phyloP scores from a whole-genome alignment of 441 rosid genomes.

The Raphanus hybrid region DNA sequence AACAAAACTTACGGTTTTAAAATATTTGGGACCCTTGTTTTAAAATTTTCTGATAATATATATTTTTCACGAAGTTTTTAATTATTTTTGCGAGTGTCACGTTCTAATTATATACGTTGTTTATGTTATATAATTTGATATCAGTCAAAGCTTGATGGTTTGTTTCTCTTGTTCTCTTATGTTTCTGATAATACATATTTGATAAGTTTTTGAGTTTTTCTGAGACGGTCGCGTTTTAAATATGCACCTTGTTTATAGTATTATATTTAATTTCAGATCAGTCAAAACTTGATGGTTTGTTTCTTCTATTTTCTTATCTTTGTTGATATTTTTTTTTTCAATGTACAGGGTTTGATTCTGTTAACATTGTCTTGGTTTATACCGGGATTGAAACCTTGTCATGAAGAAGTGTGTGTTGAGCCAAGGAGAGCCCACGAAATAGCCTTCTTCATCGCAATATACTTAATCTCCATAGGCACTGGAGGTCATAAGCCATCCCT shows the following conservation, averaged over 20 bases:
- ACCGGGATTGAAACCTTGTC: conserved; percentile 75
- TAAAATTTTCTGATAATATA: neutral
- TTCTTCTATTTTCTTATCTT: neutral
- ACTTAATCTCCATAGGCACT: conserved; percentile 83
- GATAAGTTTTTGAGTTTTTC: too few species aligned
- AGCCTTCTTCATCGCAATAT: conserved; percentile 74
- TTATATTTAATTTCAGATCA: neutral
- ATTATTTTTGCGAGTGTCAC: neutral
- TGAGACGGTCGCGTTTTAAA: neutral
- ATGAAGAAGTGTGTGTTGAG: conserved; percentile 48
- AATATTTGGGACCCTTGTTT: too few species aligned
- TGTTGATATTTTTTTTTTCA: neutral
- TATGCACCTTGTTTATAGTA: neutral
- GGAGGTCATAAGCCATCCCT: conserved; percentile 96
- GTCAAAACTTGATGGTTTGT: conserved; percentile 49
- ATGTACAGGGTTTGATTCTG: conserved; percentile 68
- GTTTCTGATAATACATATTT: neutral
- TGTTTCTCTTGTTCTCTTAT: conserved; percentile 5
- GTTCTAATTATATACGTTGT: neutral
- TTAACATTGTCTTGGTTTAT: conserved; percentile 73
- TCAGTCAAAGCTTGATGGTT: conserved; percentile 14
- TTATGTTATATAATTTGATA: neutral
- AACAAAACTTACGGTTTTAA: too few species aligned
- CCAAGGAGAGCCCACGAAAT: conserved; percentile 69
- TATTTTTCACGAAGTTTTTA: too few species aligned